Evolutionary conservation across 2,329 filamentous ascomycete genomes (phyloP), one percentile per base, ranked within the genome.

Genomic region (Fusarium penzigii): DNA sequence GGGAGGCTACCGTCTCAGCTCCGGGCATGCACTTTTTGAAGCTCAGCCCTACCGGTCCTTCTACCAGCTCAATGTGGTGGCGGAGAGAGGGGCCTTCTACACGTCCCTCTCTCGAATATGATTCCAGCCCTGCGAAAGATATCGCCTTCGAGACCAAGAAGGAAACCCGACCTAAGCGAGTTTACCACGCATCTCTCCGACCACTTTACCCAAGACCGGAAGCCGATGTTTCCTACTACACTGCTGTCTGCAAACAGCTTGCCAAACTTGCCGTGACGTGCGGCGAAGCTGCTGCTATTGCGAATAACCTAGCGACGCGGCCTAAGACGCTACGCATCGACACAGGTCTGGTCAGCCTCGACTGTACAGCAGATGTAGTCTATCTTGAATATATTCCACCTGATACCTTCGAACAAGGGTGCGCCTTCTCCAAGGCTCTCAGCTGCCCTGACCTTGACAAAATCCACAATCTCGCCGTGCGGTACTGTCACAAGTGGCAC

Each of bases 401-500:
- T 2, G 60, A 65, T 5, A 48, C 65, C 17, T 71, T 68, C 44
- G 58, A 66, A 42, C 56, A 51, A 11, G 59, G 60, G 3, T 63
- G 62, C 46, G 63, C 57, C 39, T 63, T 74, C 43, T 56, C 56
- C 10, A 57, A 62, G 46, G 39, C 56, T 6, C 52, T 70, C 6
- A 41, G 55, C 11, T 73, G 70, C 38, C 44, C 60, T 8, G 64
- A 58, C 1, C 56, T 74, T 8, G 63, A 65, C 3, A 57, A 66
- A 17, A 66, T 78, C 39, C 70, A 70, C 13, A 71, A 69, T 17
- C 64, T 77, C 5, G 75, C 75, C 5, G 59, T 78, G 11, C 72
- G 71, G 10, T 78, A 75, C 54, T 73, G 70, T 43, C 70, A 73
- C 44, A 66, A 67, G 29, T 78, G 76, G 76, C 66, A 72, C 42